Conservation (phyloP, 1,139 yeast genomes). For the Entelexis sorbosivorans region DNA sequence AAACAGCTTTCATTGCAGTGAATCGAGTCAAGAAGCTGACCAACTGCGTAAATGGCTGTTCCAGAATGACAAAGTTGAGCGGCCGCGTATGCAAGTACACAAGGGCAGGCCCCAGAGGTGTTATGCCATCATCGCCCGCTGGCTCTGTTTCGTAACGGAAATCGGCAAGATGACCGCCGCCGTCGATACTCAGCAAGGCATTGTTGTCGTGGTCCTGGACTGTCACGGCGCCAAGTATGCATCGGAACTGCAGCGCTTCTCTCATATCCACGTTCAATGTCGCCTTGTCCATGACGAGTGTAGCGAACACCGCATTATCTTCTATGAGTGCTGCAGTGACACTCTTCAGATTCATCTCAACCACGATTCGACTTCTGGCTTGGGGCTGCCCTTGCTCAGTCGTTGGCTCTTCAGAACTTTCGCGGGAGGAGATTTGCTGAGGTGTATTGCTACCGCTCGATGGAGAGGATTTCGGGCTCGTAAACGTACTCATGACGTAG, state of each 20-base stretch:
- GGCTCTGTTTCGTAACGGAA: conserved; percentile 58
- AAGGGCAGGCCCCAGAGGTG: conserved; percentile 11
- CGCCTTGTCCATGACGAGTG: conserved; percentile 66
- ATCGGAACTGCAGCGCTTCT: conserved; percentile 61
- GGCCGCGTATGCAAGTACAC: conserved; percentile 14
- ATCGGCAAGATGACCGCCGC: conserved; percentile 63
- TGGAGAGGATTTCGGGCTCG: conserved; percentile 32
- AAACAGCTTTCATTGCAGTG: conserved; percentile 73
- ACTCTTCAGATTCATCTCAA: conserved; percentile 60
- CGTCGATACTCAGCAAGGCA: conserved; percentile 67
- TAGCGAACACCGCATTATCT: conserved; percentile 72
- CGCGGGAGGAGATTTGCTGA: background rate
- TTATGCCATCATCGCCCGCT: conserved; percentile 7
- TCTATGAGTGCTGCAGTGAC: conserved; percentile 69
- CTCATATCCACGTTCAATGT: conserved; percentile 53
- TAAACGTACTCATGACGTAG: conserved; percentile 74
- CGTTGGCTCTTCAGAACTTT: background rate
- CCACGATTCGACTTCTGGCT: conserved; percentile 42
- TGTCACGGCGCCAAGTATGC: conserved; percentile 72
- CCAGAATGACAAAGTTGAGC: conserved; percentile 28
- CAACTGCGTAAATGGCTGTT: conserved; percentile 63
- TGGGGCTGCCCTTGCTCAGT: background rate
- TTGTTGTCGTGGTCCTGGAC: conserved; percentile 66
- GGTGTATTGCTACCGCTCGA: background rate
- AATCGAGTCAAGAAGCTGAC: conserved; percentile 61